phyloP scores from a whole-genome alignment of 2,329 filamentous ascomycete genomes.

The Colletotrichum zoysiae region DNA sequence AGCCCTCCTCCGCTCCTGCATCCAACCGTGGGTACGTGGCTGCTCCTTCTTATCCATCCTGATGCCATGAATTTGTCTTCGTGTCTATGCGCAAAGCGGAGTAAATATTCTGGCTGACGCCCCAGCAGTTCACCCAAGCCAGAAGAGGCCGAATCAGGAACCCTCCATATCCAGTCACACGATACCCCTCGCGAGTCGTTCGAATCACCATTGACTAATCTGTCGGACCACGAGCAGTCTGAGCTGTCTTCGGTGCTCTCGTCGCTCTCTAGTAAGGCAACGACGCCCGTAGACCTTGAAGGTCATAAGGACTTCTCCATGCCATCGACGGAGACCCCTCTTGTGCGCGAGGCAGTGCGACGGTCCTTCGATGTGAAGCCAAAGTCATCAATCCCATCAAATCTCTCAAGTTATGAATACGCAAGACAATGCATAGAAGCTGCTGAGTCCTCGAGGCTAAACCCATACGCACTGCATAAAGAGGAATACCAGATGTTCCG shows the following conservation, averaged over 20 bases:
- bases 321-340: slow-evolving; percentile 41
- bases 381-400: slow-evolving; percentile 85
- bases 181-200: slow-evolving; percentile 55
- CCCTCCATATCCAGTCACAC: slow-evolving; percentile 22
- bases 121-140: slow-evolving; percentile 18
- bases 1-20: slow-evolving; percentile 29
- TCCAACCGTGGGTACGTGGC: slow-evolving; percentile 38
- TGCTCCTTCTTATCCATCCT: neutral
- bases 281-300: slow-evolving; percentile 66
- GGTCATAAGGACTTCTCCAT: slow-evolving; percentile 43
- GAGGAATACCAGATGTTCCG: slow-evolving; percentile 87
- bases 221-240: slow-evolving; percentile 68
- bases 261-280: slow-evolving; percentile 72
- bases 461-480: slow-evolving; percentile 87
- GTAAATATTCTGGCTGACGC: slow-evolving; percentile 12
- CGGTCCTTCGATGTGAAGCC: slow-evolving; percentile 72
- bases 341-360: slow-evolving; percentile 48
- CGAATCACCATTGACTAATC: slow-evolving; percentile 64
- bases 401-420: slow-evolving; percentile 80
- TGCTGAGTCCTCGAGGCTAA: slow-evolving; percentile 88
- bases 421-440: slow-evolving; percentile 92
- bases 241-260: slow-evolving; percentile 68
- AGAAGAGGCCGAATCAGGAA: slow-evolving; percentile 21
- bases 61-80: neutral
- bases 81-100: neutral